These are phyloP conservation scores for Exsudoporus floridanus DNA, from an alignment of 1,284 basidiomycete species.

Conservation along the genomic window DNA sequence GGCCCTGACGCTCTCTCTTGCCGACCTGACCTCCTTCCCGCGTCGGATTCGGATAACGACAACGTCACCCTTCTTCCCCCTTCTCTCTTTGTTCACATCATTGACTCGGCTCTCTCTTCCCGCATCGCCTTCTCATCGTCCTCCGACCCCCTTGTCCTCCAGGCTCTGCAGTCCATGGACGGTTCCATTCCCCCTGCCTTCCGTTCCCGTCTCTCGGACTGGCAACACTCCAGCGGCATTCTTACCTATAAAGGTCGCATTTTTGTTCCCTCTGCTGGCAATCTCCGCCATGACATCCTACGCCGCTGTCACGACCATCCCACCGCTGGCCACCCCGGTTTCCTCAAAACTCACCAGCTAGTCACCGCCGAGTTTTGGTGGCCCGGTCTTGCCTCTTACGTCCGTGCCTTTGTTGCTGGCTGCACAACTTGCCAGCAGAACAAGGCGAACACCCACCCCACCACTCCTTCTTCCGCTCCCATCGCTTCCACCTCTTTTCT, in stretches of 20 bases:
- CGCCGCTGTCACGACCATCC: background rate
- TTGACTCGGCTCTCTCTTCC: background rate
- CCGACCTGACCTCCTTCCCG: too few relatives aligned
- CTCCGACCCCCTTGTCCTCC: too few relatives aligned
- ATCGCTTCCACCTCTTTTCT: too few relatives aligned
- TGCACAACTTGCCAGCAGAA: background rate
- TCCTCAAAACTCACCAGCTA: background rate
- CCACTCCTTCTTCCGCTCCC: too few relatives aligned
- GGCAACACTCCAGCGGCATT: background rate
- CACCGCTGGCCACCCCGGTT: background rate
- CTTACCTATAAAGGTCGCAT: background rate
- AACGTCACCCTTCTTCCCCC: background rate
- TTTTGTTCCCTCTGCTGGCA: too few relatives aligned
- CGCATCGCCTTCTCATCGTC: background rate
- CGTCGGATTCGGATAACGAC: too few relatives aligned
- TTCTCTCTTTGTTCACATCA: rapidly evolving
- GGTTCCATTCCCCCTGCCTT: background rate
- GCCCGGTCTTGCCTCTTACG: background rate
- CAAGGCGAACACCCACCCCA: too few relatives aligned
- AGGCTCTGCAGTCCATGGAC: background rate
- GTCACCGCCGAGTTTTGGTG: background rate
- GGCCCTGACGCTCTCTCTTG: background rate
- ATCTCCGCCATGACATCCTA: background rate
- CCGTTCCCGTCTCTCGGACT: background rate
- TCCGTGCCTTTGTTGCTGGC: too few relatives aligned